Evolutionary conservation across 352 stramenopile species (phyloP).

Genomic region (Pythium brassicae): DNA sequence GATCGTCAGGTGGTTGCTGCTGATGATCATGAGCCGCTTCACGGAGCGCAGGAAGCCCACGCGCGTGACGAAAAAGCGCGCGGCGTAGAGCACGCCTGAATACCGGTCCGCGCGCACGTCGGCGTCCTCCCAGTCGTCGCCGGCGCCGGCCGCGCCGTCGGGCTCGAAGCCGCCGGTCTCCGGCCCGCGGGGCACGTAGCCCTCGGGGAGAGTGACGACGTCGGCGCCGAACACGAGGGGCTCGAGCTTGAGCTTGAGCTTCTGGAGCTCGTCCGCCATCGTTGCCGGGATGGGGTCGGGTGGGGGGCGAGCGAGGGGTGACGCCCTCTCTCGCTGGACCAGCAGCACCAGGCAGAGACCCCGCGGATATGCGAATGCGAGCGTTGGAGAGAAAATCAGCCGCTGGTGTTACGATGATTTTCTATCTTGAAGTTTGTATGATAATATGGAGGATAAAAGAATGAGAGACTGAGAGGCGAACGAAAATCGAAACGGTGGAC

Average conservation of each 20-base stretch:
- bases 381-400: too few species aligned
- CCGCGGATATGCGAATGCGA: too few species aligned
- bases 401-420: too few species aligned
- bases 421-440: too few species aligned
- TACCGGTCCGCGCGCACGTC: slow-evolving; percentile 64
- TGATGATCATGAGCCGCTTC: slow-evolving; percentile 78
- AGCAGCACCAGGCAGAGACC: too few species aligned
- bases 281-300: not conserved
- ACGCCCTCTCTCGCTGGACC: not conserved
- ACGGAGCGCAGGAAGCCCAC: slow-evolving; percentile 76
- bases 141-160: slow-evolving; percentile 17
- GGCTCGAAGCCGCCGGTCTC: slow-evolving; percentile 61
- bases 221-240: slow-evolving; percentile 48
- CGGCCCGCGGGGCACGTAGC: slow-evolving; percentile 62
- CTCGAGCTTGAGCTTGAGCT: slow-evolving; percentile 58
- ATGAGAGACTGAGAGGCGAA: too few species aligned
- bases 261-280: slow-evolving; percentile 43
- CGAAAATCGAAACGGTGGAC: too few species aligned
- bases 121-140: slow-evolving; percentile 33
- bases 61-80: slow-evolving; percentile 83
- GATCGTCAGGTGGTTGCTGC: slow-evolving; percentile 74
- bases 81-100: slow-evolving; percentile 77
- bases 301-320: not conserved
- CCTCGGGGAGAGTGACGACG: slow-evolving; percentile 45
- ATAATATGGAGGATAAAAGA: too few species aligned